These are phyloP conservation scores for Neolentinus lepideus DNA, from an alignment of 1,284 basidiomycete species.

Conservation along the genomic window DNA sequence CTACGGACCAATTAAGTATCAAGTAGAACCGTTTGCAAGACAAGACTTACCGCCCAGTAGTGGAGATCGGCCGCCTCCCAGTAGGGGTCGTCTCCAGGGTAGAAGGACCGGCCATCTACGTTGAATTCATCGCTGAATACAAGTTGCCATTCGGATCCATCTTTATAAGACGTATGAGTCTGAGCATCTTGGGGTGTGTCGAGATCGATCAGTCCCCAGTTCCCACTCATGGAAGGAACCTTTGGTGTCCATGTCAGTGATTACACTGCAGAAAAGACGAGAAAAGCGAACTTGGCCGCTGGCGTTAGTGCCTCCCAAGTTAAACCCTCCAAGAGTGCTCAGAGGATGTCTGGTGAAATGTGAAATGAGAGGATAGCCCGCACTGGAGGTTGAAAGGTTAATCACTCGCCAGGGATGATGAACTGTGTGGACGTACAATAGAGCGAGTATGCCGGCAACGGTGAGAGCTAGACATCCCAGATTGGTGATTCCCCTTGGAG, in stretches of 20 bases:
- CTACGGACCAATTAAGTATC: conserved; percentile 20
- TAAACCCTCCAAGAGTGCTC: conserved; percentile 41
- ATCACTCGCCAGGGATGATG: neutral
- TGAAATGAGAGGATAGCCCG: conserved; percentile 44
- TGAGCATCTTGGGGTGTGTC: conserved; percentile 41
- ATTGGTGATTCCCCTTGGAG: conserved; percentile 28
- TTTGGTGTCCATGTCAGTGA: conserved; percentile 3
- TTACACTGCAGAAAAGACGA: neutral
- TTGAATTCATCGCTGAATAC: conserved; percentile 59
- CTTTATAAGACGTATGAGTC: conserved; percentile 29
- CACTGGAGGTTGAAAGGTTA: conserved; percentile 14
- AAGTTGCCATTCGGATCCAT: conserved; percentile 28
- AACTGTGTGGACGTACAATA: conserved; percentile 2
- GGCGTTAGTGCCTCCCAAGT: conserved; percentile 68
- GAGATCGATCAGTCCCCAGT: conserved; percentile 40
- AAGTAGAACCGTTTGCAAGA: neutral
- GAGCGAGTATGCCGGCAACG: conserved; percentile 17
- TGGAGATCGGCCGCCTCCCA: conserved; percentile 58
- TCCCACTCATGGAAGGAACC: conserved; percentile 26
- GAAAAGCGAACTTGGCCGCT: conserved; percentile 48
- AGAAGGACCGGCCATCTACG: conserved; percentile 39
- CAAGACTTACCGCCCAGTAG: conserved; percentile 37
- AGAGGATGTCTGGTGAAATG: conserved; percentile 33
- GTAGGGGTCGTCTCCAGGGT: conserved; percentile 34
- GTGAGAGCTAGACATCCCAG: conserved; percentile 29